phyloP scores from a whole-genome alignment of 2,329 filamentous ascomycete species.

The Hypoxylon sp. region DNA sequence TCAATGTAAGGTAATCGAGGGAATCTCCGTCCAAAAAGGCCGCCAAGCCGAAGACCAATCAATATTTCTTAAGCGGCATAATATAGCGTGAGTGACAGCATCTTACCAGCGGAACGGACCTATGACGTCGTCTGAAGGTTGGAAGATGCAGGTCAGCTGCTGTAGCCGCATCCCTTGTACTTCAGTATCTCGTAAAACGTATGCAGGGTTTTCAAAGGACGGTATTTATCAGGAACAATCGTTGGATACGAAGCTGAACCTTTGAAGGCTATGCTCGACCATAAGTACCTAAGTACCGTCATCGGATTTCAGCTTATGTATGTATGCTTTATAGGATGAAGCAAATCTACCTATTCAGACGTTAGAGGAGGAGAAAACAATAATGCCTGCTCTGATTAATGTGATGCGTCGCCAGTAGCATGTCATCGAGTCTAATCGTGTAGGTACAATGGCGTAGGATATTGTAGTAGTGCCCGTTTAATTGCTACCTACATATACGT shows the following conservation, averaged over 20 bases:
- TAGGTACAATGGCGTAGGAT: slow-evolving; percentile 2
- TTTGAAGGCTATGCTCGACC: not conserved
- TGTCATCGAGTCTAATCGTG: slow-evolving; percentile 20
- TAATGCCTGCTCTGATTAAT: slow-evolving; percentile 14
- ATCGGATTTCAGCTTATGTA: not conserved
- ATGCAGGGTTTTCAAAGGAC: slow-evolving; percentile 6
- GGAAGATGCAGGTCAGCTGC: slow-evolving; percentile 33
- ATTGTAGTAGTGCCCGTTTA: slow-evolving; percentile 5
- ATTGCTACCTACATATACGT: slow-evolving; percentile 11
- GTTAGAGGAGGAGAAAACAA: slow-evolving; percentile 4
- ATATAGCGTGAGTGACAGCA: slow-evolving; percentile 15
- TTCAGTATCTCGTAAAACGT: slow-evolving; percentile 21
- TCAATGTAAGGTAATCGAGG: slow-evolving; percentile 24
- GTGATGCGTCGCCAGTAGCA: not conserved
- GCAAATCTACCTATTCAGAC: slow-evolving; percentile 8
- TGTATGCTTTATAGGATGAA: slow-evolving; percentile 5
- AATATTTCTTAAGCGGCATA: slow-evolving; percentile 8
- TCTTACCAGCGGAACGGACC: slow-evolving; percentile 36
- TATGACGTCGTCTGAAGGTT: slow-evolving; percentile 42
- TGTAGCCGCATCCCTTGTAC: slow-evolving; percentile 35
- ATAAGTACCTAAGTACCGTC: not conserved
- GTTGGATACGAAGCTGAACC: slow-evolving; percentile 21
- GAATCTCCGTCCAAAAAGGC: slow-evolving; percentile 10
- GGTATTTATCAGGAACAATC: slow-evolving; percentile 1
- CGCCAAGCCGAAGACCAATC: slow-evolving; percentile 30